These are phyloP conservation scores for Kalanchoe fedtschenkoi DNA, from an alignment of 164 flowering plant genomes.

Conservation along the genomic window DNA sequence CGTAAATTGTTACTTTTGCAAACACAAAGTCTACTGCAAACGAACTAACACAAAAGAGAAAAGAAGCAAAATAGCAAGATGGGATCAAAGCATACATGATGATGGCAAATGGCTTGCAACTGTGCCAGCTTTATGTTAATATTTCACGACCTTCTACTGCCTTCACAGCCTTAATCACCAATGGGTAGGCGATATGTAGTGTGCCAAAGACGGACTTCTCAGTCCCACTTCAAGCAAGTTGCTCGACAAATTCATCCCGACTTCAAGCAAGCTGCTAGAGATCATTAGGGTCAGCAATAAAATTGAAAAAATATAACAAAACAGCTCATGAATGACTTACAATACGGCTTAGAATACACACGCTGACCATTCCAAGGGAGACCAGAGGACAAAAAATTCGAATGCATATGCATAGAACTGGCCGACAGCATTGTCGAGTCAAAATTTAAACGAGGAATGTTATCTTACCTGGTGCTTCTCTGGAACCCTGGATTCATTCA, in stretches of 20 bases:
- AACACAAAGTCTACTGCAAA: background rate
- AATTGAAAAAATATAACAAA: background rate
- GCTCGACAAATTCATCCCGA: background rate
- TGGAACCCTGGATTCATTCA: conserved; percentile 14
- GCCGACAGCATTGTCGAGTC: too few species aligned
- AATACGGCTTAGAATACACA: too few species aligned
- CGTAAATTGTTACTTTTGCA: background rate
- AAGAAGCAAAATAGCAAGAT: background rate
- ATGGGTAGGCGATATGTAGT: background rate
- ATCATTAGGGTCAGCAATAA: background rate
- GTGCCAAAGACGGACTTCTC: background rate
- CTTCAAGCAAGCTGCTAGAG: background rate
- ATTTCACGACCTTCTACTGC: background rate
- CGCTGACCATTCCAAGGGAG: too few species aligned
- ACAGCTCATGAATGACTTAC: background rate
- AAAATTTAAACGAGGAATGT: background rate
- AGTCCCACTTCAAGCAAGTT: background rate
- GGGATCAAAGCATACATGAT: too few species aligned
- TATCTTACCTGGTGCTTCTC: background rate
- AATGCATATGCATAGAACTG: background rate
- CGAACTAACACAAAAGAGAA: background rate
- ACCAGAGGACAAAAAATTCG: too few species aligned
- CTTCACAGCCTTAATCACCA: background rate
- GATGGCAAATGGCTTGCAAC: background rate
- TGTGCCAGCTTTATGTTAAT: background rate